Base-by-base conservation (phyloP, 116 monocot genomes). In the Thalassia testudinum region DNA sequence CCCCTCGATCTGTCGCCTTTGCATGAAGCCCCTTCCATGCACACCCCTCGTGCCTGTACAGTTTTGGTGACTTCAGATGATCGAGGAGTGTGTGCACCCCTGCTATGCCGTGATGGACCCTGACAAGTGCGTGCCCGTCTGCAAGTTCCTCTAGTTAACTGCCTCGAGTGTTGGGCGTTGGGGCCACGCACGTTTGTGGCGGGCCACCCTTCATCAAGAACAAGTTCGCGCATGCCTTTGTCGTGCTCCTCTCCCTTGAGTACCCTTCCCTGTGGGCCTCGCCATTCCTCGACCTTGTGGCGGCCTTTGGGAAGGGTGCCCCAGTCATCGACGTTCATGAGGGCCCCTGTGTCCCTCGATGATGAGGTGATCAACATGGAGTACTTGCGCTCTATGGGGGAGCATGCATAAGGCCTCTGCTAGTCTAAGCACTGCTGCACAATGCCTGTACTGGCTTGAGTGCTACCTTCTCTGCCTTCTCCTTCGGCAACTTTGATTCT, bases 321-420 rank as follows among this genome's bases (percentile, higher is more conserved):
- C 16, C 60, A 23, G 55, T 75, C 15, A 51, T 72, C 11, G 92
- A 92, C 59, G 68, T 83, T 86, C 67, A 67, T 60, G 12, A 52
- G 92, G 30, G 25, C 83, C 28, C 60, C 87, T 3, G 53, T 63
- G 8, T 59, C 75, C 12, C 67, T 87, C 3, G 87, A 93, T 18
- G 87, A 87, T 22, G 87, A 93, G 43, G 56, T 93, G 25, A 72
- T 93, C 50, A 74, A 73, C 58, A 78, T 66, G 75, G 93, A 93
- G 42, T 93, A 87, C 50, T 10, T 10, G 6, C 30, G 30, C 10
- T 34, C 30, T 34, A 10, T 10, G 6, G 30, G 30, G 30, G 30
- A 34, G 30, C 30, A n/a, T n/a, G n/a, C n/a, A n/a, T n/a, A n/a
- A n/a, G n/a, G n/a, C 83, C 83, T 0, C n/a, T n/a, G n/a, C n/a